Conservation (phyloP, 2,329 filamentous ascomycete species). For the Aspergillus fischeri region DNA sequence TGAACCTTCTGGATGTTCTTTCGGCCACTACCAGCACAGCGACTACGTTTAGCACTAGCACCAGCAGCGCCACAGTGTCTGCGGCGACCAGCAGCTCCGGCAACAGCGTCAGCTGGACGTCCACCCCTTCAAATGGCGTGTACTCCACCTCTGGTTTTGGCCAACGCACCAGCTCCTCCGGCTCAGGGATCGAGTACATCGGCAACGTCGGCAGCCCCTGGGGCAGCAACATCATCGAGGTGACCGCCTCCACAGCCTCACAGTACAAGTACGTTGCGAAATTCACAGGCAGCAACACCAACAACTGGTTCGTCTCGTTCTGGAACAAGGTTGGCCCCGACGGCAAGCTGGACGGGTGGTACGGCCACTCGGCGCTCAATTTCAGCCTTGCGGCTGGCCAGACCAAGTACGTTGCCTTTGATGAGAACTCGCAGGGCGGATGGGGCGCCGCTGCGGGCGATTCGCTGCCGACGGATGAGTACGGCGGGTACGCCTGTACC, state of each 20-base stretch:
- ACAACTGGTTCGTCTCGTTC: slow-evolving; percentile 32
- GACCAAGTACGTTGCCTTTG: slow-evolving; percentile 35
- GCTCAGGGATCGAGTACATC: slow-evolving; percentile 22
- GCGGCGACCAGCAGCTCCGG: slow-evolving; percentile 4
- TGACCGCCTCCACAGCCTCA: slow-evolving; percentile 26
- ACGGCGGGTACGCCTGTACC: slow-evolving; percentile 32
- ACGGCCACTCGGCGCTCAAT: slow-evolving; percentile 28
- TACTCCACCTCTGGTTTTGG: slow-evolving; percentile 30
- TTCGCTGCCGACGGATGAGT: slow-evolving; percentile 22
- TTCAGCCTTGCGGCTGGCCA: slow-evolving; percentile 30
- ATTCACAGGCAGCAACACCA: slow-evolving; percentile 27
- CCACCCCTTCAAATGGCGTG: slow-evolving; percentile 13
- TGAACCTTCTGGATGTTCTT: not conserved
- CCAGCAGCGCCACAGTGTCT: slow-evolving; percentile 3
- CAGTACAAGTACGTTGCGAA: slow-evolving; percentile 36
- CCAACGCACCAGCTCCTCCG: slow-evolving; percentile 19
- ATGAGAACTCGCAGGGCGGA: slow-evolving; percentile 35
- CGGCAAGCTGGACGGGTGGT: slow-evolving; percentile 34
- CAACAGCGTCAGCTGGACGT: slow-evolving; percentile 18
- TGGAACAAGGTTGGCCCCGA: slow-evolving; percentile 40
- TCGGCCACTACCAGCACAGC: slow-evolving; percentile 4
- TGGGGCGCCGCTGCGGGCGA: slow-evolving; percentile 31
- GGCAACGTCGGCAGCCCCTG: slow-evolving; percentile 38
- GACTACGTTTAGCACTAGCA: not conserved
- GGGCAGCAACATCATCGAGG: slow-evolving; percentile 38